Base-by-base conservation (phyloP, 768 basidiomycete genomes). In the Lentinula lateritia region DNA sequence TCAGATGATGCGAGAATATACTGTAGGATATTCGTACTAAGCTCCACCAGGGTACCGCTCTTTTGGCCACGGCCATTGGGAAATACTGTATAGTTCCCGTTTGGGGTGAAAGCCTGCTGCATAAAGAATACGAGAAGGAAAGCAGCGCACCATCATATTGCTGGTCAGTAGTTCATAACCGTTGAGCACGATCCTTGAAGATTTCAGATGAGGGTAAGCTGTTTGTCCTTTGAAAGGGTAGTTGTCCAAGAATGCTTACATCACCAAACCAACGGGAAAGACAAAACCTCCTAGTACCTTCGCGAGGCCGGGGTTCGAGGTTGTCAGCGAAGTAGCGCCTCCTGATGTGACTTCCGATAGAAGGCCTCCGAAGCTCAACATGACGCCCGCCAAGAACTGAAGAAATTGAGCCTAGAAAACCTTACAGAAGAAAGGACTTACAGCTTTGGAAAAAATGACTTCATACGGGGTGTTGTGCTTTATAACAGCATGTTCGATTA, bases 241-340 rank as follows among this genome's bases (percentile, higher is more conserved):
- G 39, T 12, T 23, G n/a, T 12, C 38, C 12, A 35, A 35, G 38
- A 39, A 58, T 1, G 43, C 78, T 62, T 66, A 90, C 89, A 90
- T 90, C 59, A 87, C 85, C 75, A 90, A 82, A 68, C 89, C 89
- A 2, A 88, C 86, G 8, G 89, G 89, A 70, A 90, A 90, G 28
- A 90, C 84, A 52, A 89, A 82, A 15, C 85, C 88, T 16, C 80
- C 80, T 2, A 90, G 71, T 35, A 88, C 64, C 68, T 86, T 89
- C 50, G 88, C 84, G 9, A 90, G 72, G 18, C 89, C 89, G 1
- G 88, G 89, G 62, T 89, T 87, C 61, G 73, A 74, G 38, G 72
- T 53, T 20, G 72, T 80, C 34, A 90, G 66, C 0, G 75, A 79
- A 0, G 74, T 69, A 0, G 88, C 80, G 6, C 89, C 89, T 39